A percentile compares a stretch with the other conserved stretches of the same genome.
Conservation (phyloP, 345 rosid genomes). For the Populus deltoides region DNA sequence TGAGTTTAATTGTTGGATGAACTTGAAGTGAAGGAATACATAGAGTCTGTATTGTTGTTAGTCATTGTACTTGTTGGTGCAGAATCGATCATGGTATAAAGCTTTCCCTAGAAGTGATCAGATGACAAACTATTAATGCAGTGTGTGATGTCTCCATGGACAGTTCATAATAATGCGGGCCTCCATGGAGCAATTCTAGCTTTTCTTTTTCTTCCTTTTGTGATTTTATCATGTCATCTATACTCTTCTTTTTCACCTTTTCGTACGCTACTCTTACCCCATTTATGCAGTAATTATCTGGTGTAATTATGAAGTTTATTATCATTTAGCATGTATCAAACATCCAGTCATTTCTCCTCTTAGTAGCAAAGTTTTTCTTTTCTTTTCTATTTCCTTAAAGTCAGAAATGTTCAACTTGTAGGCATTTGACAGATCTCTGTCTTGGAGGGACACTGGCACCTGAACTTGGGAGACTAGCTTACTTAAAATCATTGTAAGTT, state of each 20-base stretch:
- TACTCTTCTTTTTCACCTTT: too few species aligned
- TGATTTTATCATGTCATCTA: neutral
- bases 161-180: neutral
- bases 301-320: neutral
- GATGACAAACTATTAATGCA: neutral
- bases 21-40: neutral
- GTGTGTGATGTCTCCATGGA: neutral
- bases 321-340: neutral
- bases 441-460: conserved; percentile 72
- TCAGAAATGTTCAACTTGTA: conserved; percentile 28
- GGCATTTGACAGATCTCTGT: conserved; percentile 70
- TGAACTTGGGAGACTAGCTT: conserved; percentile 54
- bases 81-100: neutral
- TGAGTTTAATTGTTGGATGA: neutral
- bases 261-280: neutral
- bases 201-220: neutral
- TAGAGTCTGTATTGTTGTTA: neutral
- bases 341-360: neutral
- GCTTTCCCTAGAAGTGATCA: neutral
- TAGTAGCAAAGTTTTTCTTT: neutral
- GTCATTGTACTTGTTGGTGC: neutral
- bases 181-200: neutral
- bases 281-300: neutral
- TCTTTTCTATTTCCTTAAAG: conserved; percentile 1
- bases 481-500: conserved; percentile 73